Percentiles rank a stretch among this genome's conserved stretches.
These are phyloP conservation scores for Lignosus rhinocerotis DNA, from an alignment of 1,284 basidiomycete genomes.

Conservation along the genomic window DNA sequence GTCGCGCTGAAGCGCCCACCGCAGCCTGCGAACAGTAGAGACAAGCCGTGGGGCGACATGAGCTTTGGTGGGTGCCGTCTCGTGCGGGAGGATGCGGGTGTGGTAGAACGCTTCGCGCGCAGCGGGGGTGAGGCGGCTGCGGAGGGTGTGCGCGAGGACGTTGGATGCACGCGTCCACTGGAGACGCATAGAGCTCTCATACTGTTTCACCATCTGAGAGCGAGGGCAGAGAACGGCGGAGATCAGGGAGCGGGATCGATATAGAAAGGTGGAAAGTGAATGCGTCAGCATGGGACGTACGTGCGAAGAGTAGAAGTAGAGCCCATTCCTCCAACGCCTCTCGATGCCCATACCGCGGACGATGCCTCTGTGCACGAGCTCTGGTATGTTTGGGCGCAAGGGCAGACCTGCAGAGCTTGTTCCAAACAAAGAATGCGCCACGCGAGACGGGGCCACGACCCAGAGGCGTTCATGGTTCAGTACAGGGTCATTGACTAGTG, in stretches of 20 bases:
- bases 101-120: slow-evolving; percentile 40
- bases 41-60: slow-evolving; percentile 54
- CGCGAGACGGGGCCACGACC: slow-evolving; percentile 63
- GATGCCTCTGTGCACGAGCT: slow-evolving; percentile 66
- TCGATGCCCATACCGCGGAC: slow-evolving; percentile 67
- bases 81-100: slow-evolving; percentile 52
- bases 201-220: slow-evolving; percentile 55
- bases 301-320: slow-evolving; percentile 60
- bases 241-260: neutral
- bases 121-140: slow-evolving; percentile 37
- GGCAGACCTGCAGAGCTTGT: slow-evolving; percentile 50
- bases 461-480: slow-evolving; percentile 60
- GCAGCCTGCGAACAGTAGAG: slow-evolving; percentile 54
- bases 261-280: neutral
- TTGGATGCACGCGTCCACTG: slow-evolving; percentile 49
- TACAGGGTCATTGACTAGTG: slow-evolving; percentile 57
- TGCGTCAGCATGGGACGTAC: slow-evolving; percentile 39
- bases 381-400: slow-evolving; percentile 61
- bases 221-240: neutral
- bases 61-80: slow-evolving; percentile 40
- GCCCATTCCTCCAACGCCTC: slow-evolving; percentile 60
- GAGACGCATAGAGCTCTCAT: slow-evolving; percentile 52
- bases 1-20: slow-evolving; percentile 61
- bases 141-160: slow-evolving; percentile 48
- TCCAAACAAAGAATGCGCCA: slow-evolving; percentile 64